Percentiles rank a stretch among this genome's conserved stretches.
Conservation (phyloP, 768 basidiomycete species). For the Tulasnella sp. region DNA sequence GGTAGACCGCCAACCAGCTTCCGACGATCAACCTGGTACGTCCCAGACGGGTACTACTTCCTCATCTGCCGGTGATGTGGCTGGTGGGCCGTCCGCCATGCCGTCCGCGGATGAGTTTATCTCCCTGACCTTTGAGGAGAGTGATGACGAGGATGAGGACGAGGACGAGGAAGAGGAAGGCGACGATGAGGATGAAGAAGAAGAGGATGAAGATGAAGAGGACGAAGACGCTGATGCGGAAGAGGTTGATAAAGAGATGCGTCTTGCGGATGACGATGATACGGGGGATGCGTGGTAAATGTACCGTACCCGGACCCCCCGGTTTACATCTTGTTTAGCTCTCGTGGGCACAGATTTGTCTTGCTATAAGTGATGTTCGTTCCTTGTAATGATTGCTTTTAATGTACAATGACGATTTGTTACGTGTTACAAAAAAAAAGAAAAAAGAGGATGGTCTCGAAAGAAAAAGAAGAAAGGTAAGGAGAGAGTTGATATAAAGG, state of each 20-base stretch:
- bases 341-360: not conserved
- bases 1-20: not conserved
- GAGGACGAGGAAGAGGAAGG: constrained; percentile 16
- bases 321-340: too few species aligned
- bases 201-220: constrained; percentile 6
- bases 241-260: not conserved
- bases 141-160: constrained; percentile 22
- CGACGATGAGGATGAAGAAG: constrained; percentile 19
- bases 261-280: not conserved
- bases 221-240: constrained; percentile 18
- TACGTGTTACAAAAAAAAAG: not conserved
- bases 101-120: constrained; percentile 22
- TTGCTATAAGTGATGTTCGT: not conserved
- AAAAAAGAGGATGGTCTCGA: not conserved
- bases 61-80: not conserved
- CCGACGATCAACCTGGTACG: not conserved
- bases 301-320: too few species aligned
- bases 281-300: not conserved
- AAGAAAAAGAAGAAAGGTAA: not conserved
- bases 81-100: constrained; percentile 1
- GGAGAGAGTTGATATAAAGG: not conserved
- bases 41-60: not conserved
- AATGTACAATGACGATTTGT: not conserved
- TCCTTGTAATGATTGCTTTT: not conserved
- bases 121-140: constrained; percentile 24